phyloP scores from a whole-genome alignment of 176 grass and related monocot species.

The Tillandsia fasciculata region DNA sequence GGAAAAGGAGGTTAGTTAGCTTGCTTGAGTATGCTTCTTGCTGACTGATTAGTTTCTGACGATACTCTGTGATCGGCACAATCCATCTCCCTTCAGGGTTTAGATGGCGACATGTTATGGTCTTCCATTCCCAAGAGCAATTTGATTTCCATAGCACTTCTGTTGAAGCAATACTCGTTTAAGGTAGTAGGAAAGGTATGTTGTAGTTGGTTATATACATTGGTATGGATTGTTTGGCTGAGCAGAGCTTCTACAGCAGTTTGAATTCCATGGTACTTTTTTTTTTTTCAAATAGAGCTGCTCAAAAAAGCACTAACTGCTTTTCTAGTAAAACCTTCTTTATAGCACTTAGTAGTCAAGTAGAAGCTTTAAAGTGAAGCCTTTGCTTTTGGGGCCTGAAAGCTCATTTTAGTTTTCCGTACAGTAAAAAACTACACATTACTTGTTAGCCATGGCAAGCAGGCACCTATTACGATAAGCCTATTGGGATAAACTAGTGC shows the following conservation, averaged over 20 bases:
- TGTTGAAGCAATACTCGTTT: conserved; percentile 71
- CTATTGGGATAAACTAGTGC: background rate
- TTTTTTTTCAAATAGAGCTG: no score
- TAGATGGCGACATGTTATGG: conserved; percentile 72
- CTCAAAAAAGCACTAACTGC: no score
- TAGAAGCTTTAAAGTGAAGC: no score
- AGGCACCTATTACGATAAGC: no score
- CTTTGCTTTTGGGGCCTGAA: no score
- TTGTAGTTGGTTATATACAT: background rate
- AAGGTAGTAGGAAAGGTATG: conserved; percentile 68
- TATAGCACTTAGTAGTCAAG: no score
- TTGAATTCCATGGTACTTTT: no score
- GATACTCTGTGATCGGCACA: background rate
- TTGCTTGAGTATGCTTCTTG: background rate
- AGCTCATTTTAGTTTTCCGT: background rate
- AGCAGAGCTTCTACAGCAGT: no score
- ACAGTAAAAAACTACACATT: background rate
- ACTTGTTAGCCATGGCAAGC: background rate
- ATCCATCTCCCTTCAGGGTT: conserved; percentile 41
- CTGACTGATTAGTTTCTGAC: background rate
- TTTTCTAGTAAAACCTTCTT: no score
- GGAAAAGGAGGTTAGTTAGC: conserved; percentile 48
- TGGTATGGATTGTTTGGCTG: background rate
- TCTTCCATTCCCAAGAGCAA: conserved; percentile 63
- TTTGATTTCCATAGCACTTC: conserved; percentile 44